Percentiles rank a stretch among this genome's conserved stretches.
These are phyloP conservation scores for Rhynchospora breviuscula DNA, from an alignment of 176 grass and related monocot genomes.

Conservation along the genomic window DNA sequence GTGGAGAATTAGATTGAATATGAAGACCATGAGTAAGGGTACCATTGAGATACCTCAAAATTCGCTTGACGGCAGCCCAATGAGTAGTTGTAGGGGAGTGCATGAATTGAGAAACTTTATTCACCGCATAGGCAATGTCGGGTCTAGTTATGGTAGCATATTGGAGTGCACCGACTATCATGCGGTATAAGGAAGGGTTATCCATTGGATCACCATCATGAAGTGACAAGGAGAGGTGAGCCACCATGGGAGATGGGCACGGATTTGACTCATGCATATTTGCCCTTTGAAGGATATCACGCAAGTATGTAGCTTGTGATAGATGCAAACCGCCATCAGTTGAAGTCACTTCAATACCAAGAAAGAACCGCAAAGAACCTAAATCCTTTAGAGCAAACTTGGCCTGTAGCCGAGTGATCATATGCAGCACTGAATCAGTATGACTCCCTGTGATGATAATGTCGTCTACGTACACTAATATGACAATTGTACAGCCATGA, in stretches of 20 bases:
- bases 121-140: background rate
- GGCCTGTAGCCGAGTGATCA: background rate
- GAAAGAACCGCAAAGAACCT: background rate
- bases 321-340: background rate
- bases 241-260: background rate
- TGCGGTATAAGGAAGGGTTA: background rate
- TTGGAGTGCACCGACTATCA: background rate
- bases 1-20: background rate
- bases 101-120: background rate
- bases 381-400: background rate
- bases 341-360: background rate
- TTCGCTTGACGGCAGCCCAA: background rate
- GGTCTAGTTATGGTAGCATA: background rate
- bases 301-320: background rate
- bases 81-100: background rate
- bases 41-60: background rate
- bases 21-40: background rate
- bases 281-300: background rate
- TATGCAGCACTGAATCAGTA: background rate
- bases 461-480: background rate
- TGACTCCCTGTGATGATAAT: background rate
- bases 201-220: background rate
- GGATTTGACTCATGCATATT: background rate
- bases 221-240: background rate
- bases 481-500: too few relatives aligned